Conservation (phyloP, 495 filamentous ascomycete species). For the Neurospora sp. region DNA sequence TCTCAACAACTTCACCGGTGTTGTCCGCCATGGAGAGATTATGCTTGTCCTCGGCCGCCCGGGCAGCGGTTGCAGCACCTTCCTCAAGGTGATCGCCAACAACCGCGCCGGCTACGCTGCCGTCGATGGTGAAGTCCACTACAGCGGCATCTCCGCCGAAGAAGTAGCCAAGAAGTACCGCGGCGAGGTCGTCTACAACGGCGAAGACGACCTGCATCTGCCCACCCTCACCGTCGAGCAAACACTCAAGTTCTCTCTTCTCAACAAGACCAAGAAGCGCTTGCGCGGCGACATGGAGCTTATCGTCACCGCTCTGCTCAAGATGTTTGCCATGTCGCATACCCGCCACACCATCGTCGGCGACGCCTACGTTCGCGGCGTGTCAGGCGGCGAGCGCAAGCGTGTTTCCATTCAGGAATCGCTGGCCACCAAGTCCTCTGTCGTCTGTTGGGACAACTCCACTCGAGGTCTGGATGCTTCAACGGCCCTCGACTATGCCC, state of each 20-base stretch:
- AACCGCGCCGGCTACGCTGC: conserved; percentile 53
- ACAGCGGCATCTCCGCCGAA: conserved; percentile 63
- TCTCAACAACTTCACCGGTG: conserved; percentile 69
- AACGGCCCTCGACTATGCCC: conserved; percentile 72
- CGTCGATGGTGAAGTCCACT: conserved; percentile 62
- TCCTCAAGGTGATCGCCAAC: conserved; percentile 69
- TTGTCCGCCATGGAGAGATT: conserved; percentile 67
- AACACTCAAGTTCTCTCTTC: conserved; percentile 71
- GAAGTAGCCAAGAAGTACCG: conserved; percentile 60
- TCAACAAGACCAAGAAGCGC: conserved; percentile 72
- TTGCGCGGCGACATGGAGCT: conserved; percentile 56
- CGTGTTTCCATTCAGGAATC: conserved; percentile 47
- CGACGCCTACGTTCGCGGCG: conserved; percentile 68
- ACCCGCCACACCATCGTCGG: conserved; percentile 78
- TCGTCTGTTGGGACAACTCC: conserved; percentile 57
- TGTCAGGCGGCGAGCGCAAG: conserved; percentile 52
- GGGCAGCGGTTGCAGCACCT: conserved; percentile 71
- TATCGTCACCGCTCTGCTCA: conserved; percentile 58
- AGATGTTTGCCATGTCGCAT: conserved; percentile 68
- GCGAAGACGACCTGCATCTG: conserved; percentile 74
- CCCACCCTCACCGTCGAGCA: conserved; percentile 68
- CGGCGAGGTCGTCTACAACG: conserved; percentile 75
- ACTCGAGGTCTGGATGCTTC: conserved; percentile 73
- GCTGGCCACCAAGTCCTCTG: conserved; percentile 32
- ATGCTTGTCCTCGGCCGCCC: conserved; percentile 76